These are phyloP conservation scores for Elongisporangium anandrum DNA, from an alignment of 352 stramenopile genomes.

Conservation along the genomic window DNA sequence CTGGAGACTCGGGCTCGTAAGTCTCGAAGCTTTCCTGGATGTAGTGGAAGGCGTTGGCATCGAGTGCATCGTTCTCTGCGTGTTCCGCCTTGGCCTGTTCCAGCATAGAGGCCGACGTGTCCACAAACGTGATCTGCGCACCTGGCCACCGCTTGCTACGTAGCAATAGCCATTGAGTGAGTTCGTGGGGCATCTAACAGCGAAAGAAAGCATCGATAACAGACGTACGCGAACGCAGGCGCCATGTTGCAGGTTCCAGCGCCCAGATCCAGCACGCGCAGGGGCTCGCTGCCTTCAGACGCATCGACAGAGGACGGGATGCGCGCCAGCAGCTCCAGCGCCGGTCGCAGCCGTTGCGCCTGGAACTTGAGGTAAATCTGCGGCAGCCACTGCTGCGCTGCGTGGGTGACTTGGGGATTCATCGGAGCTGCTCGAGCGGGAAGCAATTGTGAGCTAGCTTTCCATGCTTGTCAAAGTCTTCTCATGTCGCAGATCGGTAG, in stretches of 20 bases:
- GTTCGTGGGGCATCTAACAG: neutral
- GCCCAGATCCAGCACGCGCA: slow-evolving; percentile 57
- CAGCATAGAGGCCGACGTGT: slow-evolving; percentile 62
- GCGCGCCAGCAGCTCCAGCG: slow-evolving; percentile 53
- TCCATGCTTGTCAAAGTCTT: too few species aligned
- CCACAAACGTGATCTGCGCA: slow-evolving; percentile 50
- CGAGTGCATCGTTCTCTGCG: slow-evolving; percentile 14
- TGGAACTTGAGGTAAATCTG: slow-evolving; percentile 66
- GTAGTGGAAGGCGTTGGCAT: slow-evolving; percentile 31
- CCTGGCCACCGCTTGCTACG: slow-evolving; percentile 40
- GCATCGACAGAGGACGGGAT: slow-evolving; percentile 19
- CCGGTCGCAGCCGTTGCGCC: slow-evolving; percentile 46
- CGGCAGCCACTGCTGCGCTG: slow-evolving; percentile 47
- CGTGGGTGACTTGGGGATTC: slow-evolving; percentile 7
- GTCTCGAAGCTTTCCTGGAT: slow-evolving; percentile 52
- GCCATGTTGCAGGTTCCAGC: slow-evolving; percentile 71
- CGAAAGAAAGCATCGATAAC: neutral
- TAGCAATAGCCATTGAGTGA: neutral
- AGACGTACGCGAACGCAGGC: slow-evolving; percentile 46
- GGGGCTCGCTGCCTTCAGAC: slow-evolving; percentile 1
- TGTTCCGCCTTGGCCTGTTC: slow-evolving; percentile 40
- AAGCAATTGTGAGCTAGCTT: too few species aligned
- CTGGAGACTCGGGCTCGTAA: slow-evolving; percentile 23
- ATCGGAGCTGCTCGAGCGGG: too few species aligned
- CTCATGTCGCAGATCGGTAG: too few species aligned